Evolutionary conservation across 163 green algal species (phyloP).

Genomic region (Scenedesmus sp.): DNA sequence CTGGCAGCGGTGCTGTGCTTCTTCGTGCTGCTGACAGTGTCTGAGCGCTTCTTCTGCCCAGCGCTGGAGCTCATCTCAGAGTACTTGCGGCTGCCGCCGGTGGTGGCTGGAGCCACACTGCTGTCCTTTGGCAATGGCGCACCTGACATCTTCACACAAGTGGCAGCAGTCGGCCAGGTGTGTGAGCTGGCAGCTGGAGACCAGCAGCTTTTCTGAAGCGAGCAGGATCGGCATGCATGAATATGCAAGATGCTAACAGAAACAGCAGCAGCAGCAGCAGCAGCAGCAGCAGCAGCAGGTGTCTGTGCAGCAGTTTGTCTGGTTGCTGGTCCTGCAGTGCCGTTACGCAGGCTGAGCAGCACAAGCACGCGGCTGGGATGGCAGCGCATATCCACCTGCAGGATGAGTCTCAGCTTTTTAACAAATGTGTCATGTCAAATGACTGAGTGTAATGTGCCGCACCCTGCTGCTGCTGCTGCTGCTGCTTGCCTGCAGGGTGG

Average conservation of each 20-base stretch:
- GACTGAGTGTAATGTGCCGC: not conserved
- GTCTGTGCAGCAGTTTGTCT: not conserved
- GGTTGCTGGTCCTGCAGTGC: not conserved
- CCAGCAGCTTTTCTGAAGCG: not conserved
- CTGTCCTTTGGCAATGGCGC: conserved; percentile 93
- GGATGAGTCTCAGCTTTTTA: not conserved
- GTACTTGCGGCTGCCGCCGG: conserved; percentile 76
- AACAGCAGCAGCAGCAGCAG: not conserved
- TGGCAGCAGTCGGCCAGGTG: conserved; percentile 80
- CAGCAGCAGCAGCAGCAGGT: not conserved
- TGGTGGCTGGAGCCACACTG: conserved; percentile 91
- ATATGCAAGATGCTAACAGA: not conserved
- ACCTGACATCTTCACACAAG: conserved; percentile 92
- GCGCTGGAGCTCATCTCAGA: conserved; percentile 78
- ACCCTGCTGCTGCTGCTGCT: not conserved
- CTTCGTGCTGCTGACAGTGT: conserved; percentile 57
- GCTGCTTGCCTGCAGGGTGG: conserved; percentile 8
- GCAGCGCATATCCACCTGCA: not conserved
- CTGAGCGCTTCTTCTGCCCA: conserved; percentile 73
- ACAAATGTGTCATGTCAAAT: not conserved
- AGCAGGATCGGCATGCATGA: not conserved
- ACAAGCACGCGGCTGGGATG: not conserved
- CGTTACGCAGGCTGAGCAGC: not conserved
- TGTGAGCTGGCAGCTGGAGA: not conserved
- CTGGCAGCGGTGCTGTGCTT: conserved; percentile 61